Base-by-base conservation (phyloP, 495 filamentous ascomycete species). In the Aspergillus leporis region DNA sequence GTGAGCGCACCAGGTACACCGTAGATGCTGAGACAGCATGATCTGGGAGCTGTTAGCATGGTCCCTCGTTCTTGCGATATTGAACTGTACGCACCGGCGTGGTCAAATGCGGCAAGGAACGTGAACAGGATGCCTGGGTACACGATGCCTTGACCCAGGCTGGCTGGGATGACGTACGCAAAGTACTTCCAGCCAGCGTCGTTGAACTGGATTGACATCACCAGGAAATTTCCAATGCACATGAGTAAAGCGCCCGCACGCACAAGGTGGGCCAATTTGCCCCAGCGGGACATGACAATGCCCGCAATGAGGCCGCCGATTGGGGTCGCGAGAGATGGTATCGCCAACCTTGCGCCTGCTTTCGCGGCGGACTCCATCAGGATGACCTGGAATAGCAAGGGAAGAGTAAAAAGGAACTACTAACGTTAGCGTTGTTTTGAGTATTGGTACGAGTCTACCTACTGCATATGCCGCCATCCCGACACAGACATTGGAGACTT, bases 391-490 rank as follows among this genome's bases (percentile, higher is more conserved):
- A 87, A 87, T 53, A 86, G 83, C 14, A 89, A 69, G 4, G 86
- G 85, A 2, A 87, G 78, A 10, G 80, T 83, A 65, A 89, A 89
- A 45, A 89, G 80, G 59, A 85, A 88, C 85, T 88, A 53, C 10
- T 12, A 1, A 18, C 22, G 34, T 30, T 62, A 45, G 60, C 48
- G 48, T 31, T 41, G 16, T 14, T 36, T 16, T n/a, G 16, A 5
- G 55, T 50, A 18, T 3, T 21, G 41, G 61, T 51, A 38, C 31
- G 28, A 28, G 14, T 22, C 2, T 5, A 77, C 83, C 63, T 62
- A 87, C 84, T n/a, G 83, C 83, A 62, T 86, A 88, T 14, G 84
- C 83, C 52, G 84, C 79, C 70, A 86, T 77, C 0, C 85, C 85
- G 30, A 80, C 82, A 53, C 82, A 84, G 21, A 87, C 75, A 64